Conservation (phyloP, 2,329 filamentous ascomycete species). For the Beauveria pseudobassiana region DNA sequence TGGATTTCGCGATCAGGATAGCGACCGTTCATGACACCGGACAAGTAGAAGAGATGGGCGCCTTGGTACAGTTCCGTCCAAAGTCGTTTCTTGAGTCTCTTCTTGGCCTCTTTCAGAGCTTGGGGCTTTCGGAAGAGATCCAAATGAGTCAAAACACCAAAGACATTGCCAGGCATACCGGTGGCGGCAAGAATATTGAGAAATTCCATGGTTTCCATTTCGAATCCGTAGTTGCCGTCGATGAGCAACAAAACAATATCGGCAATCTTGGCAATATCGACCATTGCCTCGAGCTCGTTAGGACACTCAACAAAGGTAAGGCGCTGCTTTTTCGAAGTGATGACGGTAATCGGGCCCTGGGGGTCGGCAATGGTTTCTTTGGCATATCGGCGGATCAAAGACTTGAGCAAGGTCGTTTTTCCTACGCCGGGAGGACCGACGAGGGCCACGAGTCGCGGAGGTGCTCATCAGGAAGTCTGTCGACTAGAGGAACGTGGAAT, state of each 20-base stretch:
- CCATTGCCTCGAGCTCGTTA: slow-evolving; percentile 94
- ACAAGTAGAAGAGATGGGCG: slow-evolving; percentile 94
- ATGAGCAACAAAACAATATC: slow-evolving; percentile 98
- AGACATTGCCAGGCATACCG: slow-evolving; percentile 98
- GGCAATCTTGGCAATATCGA: slow-evolving; percentile 93
- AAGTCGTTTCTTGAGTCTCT: slow-evolving; percentile 87
- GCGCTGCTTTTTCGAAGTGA: slow-evolving; percentile 91
- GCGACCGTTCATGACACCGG: slow-evolving; percentile 89
- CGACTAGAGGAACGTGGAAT: slow-evolving; percentile 91
- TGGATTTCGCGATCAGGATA: slow-evolving; percentile 96
- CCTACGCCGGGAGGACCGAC: slow-evolving; percentile 92
- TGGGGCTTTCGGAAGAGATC: slow-evolving; percentile 94
- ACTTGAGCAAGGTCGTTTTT: slow-evolving; percentile 94
- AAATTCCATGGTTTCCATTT: slow-evolving; percentile 99
- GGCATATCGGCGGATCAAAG: slow-evolving; percentile 84
- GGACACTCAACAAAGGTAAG: slow-evolving; percentile 95
- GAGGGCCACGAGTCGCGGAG: slow-evolving; percentile 85
- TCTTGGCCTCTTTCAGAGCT: slow-evolving; percentile 87
- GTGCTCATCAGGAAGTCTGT: slow-evolving; percentile 93
- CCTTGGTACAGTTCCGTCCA: slow-evolving; percentile 98
- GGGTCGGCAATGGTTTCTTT: slow-evolving; percentile 91
- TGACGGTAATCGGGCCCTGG: slow-evolving; percentile 86
- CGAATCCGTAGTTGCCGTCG: slow-evolving; percentile 96
- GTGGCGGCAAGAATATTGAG: slow-evolving; percentile 87
- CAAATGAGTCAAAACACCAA: slow-evolving; percentile 91